A percentile compares a stretch with the other conserved stretches of the same genome.
Conservation (phyloP, 2,329 filamentous ascomycete genomes). For the Botrytis sinoallii region DNA sequence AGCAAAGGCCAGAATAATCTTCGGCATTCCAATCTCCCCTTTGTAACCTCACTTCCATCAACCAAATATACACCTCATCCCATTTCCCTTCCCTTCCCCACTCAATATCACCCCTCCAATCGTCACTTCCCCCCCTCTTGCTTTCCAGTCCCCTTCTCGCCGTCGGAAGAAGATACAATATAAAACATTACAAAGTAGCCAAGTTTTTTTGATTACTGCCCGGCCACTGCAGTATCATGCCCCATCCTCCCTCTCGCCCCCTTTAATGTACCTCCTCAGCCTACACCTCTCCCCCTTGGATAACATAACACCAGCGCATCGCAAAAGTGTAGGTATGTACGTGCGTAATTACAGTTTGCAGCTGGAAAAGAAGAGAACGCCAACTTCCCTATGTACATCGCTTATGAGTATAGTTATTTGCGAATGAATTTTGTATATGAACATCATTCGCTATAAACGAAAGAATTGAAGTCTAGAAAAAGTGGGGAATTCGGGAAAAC, state of each 20-base stretch:
- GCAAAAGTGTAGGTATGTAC: slow-evolving; percentile 5
- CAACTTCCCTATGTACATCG: slow-evolving; percentile 9
- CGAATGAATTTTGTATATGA: neutral
- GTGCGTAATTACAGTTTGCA: neutral
- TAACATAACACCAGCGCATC: neutral
- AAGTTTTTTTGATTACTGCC: neutral
- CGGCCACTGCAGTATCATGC: neutral
- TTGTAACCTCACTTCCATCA: slow-evolving; percentile 1
- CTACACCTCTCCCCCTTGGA: neutral
- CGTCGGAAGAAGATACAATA: slow-evolving; percentile 8
- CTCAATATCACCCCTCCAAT: neutral
- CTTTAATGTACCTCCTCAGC: neutral
- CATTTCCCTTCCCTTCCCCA: neutral
- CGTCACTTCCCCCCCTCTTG: neutral
- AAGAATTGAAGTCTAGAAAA: slow-evolving; percentile 14
- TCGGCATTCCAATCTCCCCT: neutral
- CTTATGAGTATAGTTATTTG: slow-evolving; percentile 7
- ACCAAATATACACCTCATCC: slow-evolving; percentile 1
- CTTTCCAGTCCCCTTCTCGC: neutral
- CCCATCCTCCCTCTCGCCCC: neutral
- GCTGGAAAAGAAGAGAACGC: neutral
- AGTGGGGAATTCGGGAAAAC: neutral
- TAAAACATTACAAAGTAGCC: slow-evolving; percentile 16
- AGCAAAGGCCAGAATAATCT: neutral
- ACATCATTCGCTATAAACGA: slow-evolving; percentile 3